These are phyloP conservation scores for Ganoderma multipileum DNA, from an alignment of 1,284 basidiomycete species.

Conservation along the genomic window DNA sequence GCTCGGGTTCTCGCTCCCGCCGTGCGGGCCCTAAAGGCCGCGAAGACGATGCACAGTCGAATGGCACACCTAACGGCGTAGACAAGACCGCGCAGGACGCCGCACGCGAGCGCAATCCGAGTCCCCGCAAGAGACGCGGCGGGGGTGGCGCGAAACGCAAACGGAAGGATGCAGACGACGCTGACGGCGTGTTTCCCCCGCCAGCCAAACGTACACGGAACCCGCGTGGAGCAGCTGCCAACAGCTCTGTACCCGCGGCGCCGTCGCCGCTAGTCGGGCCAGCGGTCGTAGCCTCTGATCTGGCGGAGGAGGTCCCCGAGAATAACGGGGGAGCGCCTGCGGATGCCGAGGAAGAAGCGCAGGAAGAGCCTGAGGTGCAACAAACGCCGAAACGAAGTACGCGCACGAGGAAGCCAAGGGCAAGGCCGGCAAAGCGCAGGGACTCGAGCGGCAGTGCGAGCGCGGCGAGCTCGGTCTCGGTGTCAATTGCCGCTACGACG, in stretches of 20 bases:
- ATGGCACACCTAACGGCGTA: conserved; percentile 21
- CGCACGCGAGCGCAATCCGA: conserved; percentile 33
- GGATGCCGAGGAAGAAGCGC: conserved; percentile 29
- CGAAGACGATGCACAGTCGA: conserved; percentile 39
- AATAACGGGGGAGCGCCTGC: conserved; percentile 32
- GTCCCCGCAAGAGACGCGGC: conserved; percentile 43
- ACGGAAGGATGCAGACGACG: conserved; percentile 66
- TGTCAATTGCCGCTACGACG: conserved; percentile 37
- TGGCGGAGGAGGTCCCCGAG: conserved; percentile 31
- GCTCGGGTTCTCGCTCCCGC: conserved; percentile 55
- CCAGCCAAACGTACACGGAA: conserved; percentile 72
- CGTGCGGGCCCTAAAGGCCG: conserved; percentile 60
- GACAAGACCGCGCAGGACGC: conserved; percentile 24
- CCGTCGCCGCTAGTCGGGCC: conserved; percentile 39
- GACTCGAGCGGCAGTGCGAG: conserved; percentile 43
- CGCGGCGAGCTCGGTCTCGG: conserved; percentile 41
- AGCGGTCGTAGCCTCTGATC: conserved; percentile 33
- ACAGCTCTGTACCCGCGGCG: conserved; percentile 30
- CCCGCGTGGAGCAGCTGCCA: conserved; percentile 46
- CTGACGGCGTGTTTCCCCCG: conserved; percentile 71
- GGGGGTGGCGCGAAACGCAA: conserved; percentile 57
- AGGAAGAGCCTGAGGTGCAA: conserved; percentile 21
- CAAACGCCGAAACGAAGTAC: conserved; percentile 38
- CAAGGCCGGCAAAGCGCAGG: conserved; percentile 31
- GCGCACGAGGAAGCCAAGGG: conserved; percentile 37